Evolutionary conservation across 1,139 yeast genomes (phyloP).

Genomic region (Geotrichum candidum): DNA sequence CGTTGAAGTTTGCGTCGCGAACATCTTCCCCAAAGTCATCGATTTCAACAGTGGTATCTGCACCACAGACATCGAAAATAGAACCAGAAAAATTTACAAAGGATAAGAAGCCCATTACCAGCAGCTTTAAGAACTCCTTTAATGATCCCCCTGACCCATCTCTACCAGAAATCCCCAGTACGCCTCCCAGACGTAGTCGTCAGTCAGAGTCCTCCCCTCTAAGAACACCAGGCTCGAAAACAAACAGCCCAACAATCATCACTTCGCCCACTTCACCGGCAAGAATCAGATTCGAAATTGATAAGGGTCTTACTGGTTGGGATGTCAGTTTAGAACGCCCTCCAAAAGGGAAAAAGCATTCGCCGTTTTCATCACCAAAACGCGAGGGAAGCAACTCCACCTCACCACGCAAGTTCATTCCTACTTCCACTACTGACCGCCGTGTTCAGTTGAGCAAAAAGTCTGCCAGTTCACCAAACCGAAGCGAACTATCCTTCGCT

Average conservation of each 20-base stretch:
- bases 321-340: conserved; percentile 17
- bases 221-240: not conserved
- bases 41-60: not conserved
- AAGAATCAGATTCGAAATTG: conserved; percentile 13
- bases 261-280: conserved; percentile 15
- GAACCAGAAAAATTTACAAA: not conserved
- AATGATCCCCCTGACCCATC: not conserved
- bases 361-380: conserved; percentile 10
- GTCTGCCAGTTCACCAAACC: not conserved
- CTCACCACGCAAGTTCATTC: not conserved
- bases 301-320: conserved; percentile 16
- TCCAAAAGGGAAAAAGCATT: conserved; percentile 5
- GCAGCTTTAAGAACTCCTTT: not conserved
- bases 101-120: not conserved
- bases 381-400: not conserved
- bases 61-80: not conserved
- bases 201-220: not conserved
- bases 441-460: not conserved
- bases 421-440: not conserved
- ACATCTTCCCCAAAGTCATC: not conserved
- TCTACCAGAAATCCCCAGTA: not conserved
- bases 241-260: not conserved
- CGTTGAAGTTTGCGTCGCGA: not conserved
- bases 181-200: not conserved
- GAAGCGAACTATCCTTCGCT: conserved; percentile 7